Base-by-base conservation (phyloP, 1,284 basidiomycete genomes). In the Puccinia novopanici region DNA sequence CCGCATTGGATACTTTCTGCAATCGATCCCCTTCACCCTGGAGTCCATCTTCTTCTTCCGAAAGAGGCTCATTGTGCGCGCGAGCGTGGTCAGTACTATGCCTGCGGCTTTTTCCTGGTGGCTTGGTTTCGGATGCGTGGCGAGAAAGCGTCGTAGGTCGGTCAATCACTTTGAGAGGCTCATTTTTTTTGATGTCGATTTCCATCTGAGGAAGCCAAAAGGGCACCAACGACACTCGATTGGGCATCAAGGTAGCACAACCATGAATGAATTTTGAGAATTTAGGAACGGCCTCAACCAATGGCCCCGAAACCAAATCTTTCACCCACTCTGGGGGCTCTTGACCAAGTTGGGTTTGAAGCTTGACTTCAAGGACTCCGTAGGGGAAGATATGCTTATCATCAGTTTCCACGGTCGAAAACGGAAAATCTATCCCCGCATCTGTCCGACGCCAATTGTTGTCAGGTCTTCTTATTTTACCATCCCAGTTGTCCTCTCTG, bases 401-500 rank as follows among this genome's bases (percentile, higher is more conserved):
- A 81, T 92, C 92, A 4, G 88, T 85, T 0, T 89, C 86, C 67
- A 96, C 85, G 84, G 92, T 91, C 15, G 92, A 89, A 86, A 99
- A 99, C 3, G 97, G 96, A 74, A 82, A 85, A 78, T 85, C 84
- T 83, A 97, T 94, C 12, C 94, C 94, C 82, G 97, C 91, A 85
- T 99, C 97, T 82, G 90, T 95, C 75, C 96, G 89, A 63, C 96
- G 90, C 96, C 96, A 99, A 86, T 99, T 98, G 12, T 77, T 52
- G 82, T 92, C 88, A 22, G 91, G 91, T 0, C 94, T 88, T 30
- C 96, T 92, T 48, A 87, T 87, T 65, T 87, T 86, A 6, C 92
- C 93, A 86, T 98, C 95, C 93, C 96, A 99, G 85, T 98, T 94
- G 86, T 99, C 96, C 86, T 99, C 96, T 82, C 96, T 90, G 78